Base-by-base conservation (phyloP, 2,329 filamentous ascomycete genomes). In the Scortechinia acanthostroma region DNA sequence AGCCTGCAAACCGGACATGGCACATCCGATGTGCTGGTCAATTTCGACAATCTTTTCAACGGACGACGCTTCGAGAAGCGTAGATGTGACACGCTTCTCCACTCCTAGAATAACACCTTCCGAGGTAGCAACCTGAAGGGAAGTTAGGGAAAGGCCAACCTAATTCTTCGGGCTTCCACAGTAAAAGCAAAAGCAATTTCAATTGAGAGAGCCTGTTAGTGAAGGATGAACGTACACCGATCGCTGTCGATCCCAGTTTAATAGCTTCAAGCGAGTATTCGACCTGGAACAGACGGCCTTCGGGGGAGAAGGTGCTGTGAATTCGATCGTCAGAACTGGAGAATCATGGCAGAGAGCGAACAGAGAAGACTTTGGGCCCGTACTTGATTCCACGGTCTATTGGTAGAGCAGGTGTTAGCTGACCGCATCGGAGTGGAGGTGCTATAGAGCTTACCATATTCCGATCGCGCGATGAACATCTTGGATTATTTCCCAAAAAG, bases 41-140 rank as follows among this genome's bases (percentile, higher is more conserved):
- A 98, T 97, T 68, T 98, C 93, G 66, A 98, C 91, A 59, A 98
- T 97, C 81, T 98, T 98, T 71, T 98, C 93, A 59, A 98, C 93
- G 33, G 91, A 96, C 42, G 88, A 95, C 22, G 93, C 95, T 70
- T 97, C 93, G 59, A 98, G 88, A 50, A 98, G 86, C 50, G 91
- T 94, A 47, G 89, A 95, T 49, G 93, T 98, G 58, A 98, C 93
- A 60, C 93, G 91, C 81, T 98, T 98, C 74, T 98, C 93, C 52
- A 98, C 93, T 55, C 93, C 93, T 44, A 98, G 85, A 61, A 98
- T 86, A 50, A 97, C 91, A 60, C 93, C 93, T 64, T 94, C 88
- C 47, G 88, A 87, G 43, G 93, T 98, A 58, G 93, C 90, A 54
- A 98, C 91, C 58, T 40, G 35, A 13, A 10, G 25, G n/a, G 10